Percentiles rank a stretch among this genome's conserved stretches.
These are phyloP conservation scores for Wickerhamomyces tratensis DNA, from an alignment of 805 yeast species.

Conservation along the genomic window DNA sequence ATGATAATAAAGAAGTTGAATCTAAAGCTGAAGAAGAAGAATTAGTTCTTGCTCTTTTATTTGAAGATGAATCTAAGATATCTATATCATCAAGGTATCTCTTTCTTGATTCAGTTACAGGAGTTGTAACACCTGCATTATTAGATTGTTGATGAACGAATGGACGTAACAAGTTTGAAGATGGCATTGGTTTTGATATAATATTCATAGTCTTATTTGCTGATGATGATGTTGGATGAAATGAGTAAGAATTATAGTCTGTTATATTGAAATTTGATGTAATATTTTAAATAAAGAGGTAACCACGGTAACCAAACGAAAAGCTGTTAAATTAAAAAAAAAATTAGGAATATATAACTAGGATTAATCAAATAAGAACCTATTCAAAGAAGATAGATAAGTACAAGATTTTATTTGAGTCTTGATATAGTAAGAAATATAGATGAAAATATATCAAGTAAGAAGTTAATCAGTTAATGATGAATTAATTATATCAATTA, in stretches of 20 bases:
- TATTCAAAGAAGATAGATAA: too few species aligned
- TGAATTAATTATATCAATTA: too few species aligned
- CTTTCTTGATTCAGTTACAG: conserved; percentile 7
- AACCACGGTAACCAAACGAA: background rate
- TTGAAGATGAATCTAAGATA: conserved; percentile 1
- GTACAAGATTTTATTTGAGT: too few species aligned
- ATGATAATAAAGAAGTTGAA: conserved; percentile 38
- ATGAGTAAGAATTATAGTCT: background rate
- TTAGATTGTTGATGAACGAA: background rate
- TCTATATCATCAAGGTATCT: conserved; percentile 16
- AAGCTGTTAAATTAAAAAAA: too few species aligned
- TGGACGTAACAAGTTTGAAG: background rate
- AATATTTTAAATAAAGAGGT: background rate
- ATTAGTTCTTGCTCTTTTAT: background rate
- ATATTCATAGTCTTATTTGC: background rate
- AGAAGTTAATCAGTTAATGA: too few species aligned
- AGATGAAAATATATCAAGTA: too few species aligned
- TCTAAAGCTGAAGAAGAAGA: background rate
- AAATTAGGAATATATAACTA: too few species aligned
- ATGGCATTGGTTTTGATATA: background rate
- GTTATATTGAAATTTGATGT: background rate
- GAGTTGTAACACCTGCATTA: background rate
- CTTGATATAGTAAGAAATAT: too few species aligned
- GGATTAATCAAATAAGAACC: too few species aligned
- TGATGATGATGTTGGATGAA: background rate